Evolutionary conservation across 1,139 yeast genomes (phyloP).

Genomic region (Suhomyces bokatorum): DNA sequence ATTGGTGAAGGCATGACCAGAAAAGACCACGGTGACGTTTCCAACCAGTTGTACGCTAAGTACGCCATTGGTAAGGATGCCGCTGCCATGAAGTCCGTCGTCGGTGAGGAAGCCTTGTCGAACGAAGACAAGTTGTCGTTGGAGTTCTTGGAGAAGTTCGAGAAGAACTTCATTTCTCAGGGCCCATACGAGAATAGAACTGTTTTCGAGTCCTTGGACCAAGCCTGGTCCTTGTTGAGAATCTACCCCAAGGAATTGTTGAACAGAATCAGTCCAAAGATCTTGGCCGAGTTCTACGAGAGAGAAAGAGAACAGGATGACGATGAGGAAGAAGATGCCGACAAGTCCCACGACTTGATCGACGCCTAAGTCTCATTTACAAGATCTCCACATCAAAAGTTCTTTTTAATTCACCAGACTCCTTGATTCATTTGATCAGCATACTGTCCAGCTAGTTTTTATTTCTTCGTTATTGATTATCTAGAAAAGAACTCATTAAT

Average conservation of each 20-base stretch:
- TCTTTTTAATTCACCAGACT: constrained; percentile 13
- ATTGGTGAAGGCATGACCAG: constrained; percentile 99
- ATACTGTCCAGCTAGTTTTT: constrained; percentile 10
- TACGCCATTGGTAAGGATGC: constrained; percentile 99
- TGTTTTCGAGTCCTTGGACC: constrained; percentile 91
- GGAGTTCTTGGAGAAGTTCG: constrained; percentile 96
- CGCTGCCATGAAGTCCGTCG: constrained; percentile 99
- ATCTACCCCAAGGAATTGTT: constrained; percentile 98
- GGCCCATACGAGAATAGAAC: constrained; percentile 96
- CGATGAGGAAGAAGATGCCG: constrained; percentile 49
- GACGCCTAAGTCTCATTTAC: constrained; percentile 43
- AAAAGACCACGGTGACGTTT: constrained; percentile 98
- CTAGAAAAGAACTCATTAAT: constrained; percentile 15
- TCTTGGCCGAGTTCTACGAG: constrained; percentile 90
- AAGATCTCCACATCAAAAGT: constrained; percentile 7
- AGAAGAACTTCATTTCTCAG: constrained; percentile 90
- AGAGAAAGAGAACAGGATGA: constrained; percentile 68
- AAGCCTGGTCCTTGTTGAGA: constrained; percentile 97
- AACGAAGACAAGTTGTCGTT: constrained; percentile 95
- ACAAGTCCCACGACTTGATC: constrained; percentile 39
- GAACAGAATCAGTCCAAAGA: constrained; percentile 97
- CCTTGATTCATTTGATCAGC: constrained; percentile 11
- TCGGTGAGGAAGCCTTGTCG: constrained; percentile 98
- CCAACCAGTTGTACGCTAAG: constrained; percentile 97
- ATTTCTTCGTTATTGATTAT: constrained; percentile 13